Conservation (phyloP, 768 basidiomycete species). For the Mycena crocata region DNA sequence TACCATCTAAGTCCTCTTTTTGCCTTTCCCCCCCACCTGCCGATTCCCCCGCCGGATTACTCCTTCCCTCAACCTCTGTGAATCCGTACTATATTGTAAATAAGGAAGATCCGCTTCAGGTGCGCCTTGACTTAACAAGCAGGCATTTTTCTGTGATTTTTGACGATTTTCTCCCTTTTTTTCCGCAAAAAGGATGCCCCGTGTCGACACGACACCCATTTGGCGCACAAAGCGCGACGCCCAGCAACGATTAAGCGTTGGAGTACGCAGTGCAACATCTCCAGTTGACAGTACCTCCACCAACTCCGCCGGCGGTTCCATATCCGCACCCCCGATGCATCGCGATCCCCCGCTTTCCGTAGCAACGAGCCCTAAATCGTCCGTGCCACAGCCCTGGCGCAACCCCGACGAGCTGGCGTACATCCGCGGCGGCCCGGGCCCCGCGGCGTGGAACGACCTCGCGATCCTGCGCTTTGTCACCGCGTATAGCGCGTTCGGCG, state of each 20-base stretch:
- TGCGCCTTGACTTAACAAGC: too few relatives aligned
- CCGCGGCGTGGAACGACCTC: conserved; percentile 34
- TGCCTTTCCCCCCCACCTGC: too few relatives aligned
- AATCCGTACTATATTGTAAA: too few relatives aligned
- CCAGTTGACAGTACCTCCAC: not conserved
- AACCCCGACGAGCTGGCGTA: conserved; percentile 20
- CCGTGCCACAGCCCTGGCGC: not conserved
- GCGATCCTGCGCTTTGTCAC: conserved; percentile 47
- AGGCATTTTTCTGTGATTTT: too few relatives aligned
- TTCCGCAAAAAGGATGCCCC: too few relatives aligned
- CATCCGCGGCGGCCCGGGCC: not conserved
- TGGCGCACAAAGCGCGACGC: conserved; percentile 12
- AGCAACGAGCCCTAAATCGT: conserved; percentile 49
- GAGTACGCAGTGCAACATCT: not conserved
- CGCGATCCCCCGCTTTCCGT: not conserved
- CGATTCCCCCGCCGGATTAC: too few relatives aligned
- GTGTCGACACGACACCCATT: not conserved
- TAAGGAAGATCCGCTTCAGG: too few relatives aligned
- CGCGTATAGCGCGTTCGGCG: conserved; percentile 48
- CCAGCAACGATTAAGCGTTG: not conserved
- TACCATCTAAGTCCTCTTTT: too few relatives aligned
- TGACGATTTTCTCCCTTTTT: too few relatives aligned
- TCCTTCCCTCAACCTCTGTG: too few relatives aligned
- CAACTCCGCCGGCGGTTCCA: not conserved
- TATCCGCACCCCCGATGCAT: conserved; percentile 16